Conservation (phyloP, 176 grass and related monocot genomes). For the Dactylis glomerata region DNA sequence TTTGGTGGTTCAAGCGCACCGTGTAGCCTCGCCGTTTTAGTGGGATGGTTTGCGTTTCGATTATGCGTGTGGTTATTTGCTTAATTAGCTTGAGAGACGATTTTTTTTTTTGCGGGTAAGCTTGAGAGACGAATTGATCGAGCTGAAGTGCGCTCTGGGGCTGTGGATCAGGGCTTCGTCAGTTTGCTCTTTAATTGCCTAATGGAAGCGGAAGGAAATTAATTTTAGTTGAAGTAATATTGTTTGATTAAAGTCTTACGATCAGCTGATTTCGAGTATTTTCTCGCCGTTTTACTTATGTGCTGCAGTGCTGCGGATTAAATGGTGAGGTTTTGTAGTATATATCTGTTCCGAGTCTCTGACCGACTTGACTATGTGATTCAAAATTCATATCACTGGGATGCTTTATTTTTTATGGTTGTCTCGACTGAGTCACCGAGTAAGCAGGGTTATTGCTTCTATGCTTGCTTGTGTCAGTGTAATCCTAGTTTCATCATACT, state of each 20-base stretch:
- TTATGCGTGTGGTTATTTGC: neutral
- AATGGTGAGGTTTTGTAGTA: neutral
- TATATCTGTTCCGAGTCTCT: too few relatives aligned
- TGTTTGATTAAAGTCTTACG: neutral
- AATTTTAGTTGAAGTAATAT: neutral
- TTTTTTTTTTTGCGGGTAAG: too few relatives aligned
- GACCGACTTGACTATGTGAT: neutral
- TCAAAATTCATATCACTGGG: neutral
- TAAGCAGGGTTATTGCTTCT: too few relatives aligned
- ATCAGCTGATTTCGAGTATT: neutral
- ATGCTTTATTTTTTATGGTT: neutral
- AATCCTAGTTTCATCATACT: too few relatives aligned
- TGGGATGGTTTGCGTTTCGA: neutral
- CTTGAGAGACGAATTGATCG: neutral
- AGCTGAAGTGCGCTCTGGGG: constrained; percentile 8
- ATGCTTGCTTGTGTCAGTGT: too few relatives aligned
- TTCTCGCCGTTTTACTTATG: neutral
- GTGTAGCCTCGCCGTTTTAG: neutral
- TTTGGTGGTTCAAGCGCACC: neutral
- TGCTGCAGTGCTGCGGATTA: neutral
- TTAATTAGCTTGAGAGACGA: neutral
- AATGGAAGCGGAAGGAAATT: neutral
- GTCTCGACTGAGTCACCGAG: neutral
- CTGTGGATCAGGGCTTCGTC: neutral
- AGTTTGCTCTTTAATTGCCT: neutral